Evolutionary conservation across 371 early-diverging fungal species (phyloP), one percentile per base, ranked within the genome.

Genomic region (Mortierella sp.): DNA sequence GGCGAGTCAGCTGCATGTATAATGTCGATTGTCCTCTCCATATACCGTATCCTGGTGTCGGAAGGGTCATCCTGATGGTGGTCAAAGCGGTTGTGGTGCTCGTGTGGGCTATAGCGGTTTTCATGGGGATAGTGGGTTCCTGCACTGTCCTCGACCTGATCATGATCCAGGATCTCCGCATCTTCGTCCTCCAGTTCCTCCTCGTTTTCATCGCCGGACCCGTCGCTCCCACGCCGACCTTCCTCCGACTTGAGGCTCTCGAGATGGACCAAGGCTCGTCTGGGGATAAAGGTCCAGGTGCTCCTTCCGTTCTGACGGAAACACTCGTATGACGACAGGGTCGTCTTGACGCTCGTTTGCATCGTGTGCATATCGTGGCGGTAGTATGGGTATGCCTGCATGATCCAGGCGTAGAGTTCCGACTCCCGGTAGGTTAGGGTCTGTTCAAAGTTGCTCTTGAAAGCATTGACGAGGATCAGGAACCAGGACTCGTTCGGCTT

Each of bases 401-500:
- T 81, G 79, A 87, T 87, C 87, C 87, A 87, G 46, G 75, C 67
- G 67, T 83, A 87, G 6, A 87, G 78, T n/a, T 87, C 87, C 24
- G 83, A 81, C 59, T 87, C 87, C 64, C 78, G 75, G 54, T 87
- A 87, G 55, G 87, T 87, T 61, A 87, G 77, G 13, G 87, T 87
- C 71, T 81, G 84, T 43, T 87, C 87, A 81, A 84, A 87, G 84
- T 87, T 83, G 59, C 84, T 83, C 76, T 87, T 87, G 74, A 87
- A 87, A 57, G 87, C 87, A 69, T 87, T 87, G n/a, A 87, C 84
- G 19, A 87, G 87, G 76, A 87, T 87, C 72, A 83, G 72, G 73
- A 87, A 81, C 87, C 87, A 87, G 21, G 79, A 81, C 79, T 87
- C 87, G 84, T 83, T 83, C 16, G 87, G 87, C 48, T 83, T 87